Percentiles rank a stretch among this genome's conserved stretches.
Conservation (phyloP, 257 asterid genomes). For the Lithospermum erythrorhizon region DNA sequence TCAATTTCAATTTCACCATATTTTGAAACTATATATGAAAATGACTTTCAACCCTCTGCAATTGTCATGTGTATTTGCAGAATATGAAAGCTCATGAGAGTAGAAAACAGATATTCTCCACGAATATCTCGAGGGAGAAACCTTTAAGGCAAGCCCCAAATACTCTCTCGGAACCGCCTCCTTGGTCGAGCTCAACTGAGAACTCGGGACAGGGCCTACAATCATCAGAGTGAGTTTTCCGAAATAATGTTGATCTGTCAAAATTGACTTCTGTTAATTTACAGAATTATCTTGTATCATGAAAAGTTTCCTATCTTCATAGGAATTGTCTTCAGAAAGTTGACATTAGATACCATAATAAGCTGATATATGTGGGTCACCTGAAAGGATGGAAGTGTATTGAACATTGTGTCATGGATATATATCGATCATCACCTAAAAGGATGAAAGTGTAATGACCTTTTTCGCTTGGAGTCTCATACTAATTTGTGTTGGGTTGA, state of each 20-base stretch:
- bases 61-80: constrained; percentile 20
- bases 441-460: background rate
- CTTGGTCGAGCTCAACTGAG: constrained; percentile 43
- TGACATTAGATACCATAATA: background rate
- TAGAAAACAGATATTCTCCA: constrained; percentile 67
- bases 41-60: background rate
- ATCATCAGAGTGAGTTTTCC: constrained; percentile 24
- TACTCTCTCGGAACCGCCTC: constrained; percentile 44
- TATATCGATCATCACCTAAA: background rate
- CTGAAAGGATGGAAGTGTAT: too few species aligned
- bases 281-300: background rate
- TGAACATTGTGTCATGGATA: background rate
- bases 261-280: background rate
- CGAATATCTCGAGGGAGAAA: constrained; percentile 60
- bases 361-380: background rate
- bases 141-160: constrained; percentile 43
- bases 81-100: constrained; percentile 70
- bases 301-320: too few species aligned
- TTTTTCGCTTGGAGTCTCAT: background rate
- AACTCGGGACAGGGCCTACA: constrained; percentile 27
- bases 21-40: background rate
- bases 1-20: background rate
- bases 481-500: background rate
- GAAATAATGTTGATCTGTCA: background rate
- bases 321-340: background rate